Evolutionary conservation across 495 filamentous ascomycete species (phyloP).

Genomic region (Aspergillus conjunctus): DNA sequence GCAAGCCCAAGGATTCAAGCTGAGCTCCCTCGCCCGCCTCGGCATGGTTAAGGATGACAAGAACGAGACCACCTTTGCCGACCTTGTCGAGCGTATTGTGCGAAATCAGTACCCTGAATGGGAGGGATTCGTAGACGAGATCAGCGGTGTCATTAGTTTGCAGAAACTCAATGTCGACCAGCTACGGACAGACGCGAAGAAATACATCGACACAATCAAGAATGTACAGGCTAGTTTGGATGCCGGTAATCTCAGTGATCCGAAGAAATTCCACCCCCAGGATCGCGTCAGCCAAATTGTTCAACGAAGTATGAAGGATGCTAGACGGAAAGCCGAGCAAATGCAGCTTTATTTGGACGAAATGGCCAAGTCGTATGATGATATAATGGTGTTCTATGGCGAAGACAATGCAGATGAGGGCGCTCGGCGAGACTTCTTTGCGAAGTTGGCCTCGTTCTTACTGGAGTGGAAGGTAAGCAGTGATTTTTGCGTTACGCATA

Average conservation of each 20-base stretch:
- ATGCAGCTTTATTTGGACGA: constrained; percentile 92
- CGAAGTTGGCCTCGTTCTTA: constrained; percentile 90
- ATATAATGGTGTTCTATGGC: constrained; percentile 96
- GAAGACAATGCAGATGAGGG: constrained; percentile 92
- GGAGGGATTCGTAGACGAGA: constrained; percentile 86
- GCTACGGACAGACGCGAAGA: constrained; percentile 83
- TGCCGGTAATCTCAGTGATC: constrained; percentile 90
- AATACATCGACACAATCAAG: constrained; percentile 91
- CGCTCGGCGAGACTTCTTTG: constrained; percentile 94
- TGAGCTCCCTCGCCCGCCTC: constrained; percentile 88
- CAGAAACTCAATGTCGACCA: constrained; percentile 97
- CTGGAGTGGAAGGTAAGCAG: constrained; percentile 80
- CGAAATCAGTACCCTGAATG: constrained; percentile 95
- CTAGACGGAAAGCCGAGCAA: constrained; percentile 92
- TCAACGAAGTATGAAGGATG: constrained; percentile 94
- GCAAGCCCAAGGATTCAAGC: constrained; percentile 96
- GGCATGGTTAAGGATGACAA: constrained; percentile 99
- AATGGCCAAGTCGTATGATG: constrained; percentile 87
- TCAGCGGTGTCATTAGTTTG: constrained; percentile 73
- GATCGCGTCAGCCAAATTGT: constrained; percentile 92
- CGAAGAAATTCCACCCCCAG: constrained; percentile 97
- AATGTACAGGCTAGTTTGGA: constrained; percentile 92
- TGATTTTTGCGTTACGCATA: not conserved
- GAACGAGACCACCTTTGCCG: constrained; percentile 94
- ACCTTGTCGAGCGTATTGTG: constrained; percentile 96